Conservation (phyloP, 176 grass and related monocot species). For the Zoysia japonica region DNA sequence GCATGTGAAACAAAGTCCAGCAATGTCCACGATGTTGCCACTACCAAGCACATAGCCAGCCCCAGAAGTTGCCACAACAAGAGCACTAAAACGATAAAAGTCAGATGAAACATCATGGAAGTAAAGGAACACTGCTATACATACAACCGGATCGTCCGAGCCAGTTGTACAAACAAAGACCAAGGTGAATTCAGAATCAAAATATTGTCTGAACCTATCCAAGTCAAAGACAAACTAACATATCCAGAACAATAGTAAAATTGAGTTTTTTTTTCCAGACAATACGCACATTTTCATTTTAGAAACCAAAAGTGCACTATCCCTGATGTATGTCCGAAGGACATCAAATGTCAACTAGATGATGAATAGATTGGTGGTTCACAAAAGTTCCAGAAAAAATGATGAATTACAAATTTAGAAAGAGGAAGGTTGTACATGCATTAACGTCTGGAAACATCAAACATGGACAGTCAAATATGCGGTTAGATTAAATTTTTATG, state of each 20-base stretch:
- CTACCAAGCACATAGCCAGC: slow-evolving; percentile 94
- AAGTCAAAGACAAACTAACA: background rate
- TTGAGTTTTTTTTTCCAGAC: slow-evolving; percentile 6
- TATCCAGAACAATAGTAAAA: background rate
- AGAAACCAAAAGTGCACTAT: background rate
- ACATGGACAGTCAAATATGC: background rate
- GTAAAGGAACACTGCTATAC: background rate
- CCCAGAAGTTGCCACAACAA: slow-evolving; percentile 97
- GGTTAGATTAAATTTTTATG: background rate
- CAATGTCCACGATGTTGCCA: slow-evolving; percentile 66
- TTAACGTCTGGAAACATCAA: background rate
- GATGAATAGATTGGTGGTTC: background rate
- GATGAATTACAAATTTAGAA: background rate
- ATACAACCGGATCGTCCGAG: no score
- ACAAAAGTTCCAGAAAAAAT: background rate
- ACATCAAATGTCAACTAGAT: background rate
- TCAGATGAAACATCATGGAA: background rate
- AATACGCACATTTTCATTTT: background rate
- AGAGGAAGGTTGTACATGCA: background rate
- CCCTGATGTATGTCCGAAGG: background rate
- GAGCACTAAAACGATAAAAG: slow-evolving; percentile 58
- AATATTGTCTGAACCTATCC: slow-evolving; percentile 11
- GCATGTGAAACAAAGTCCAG: slow-evolving; percentile 87
- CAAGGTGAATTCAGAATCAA: slow-evolving; percentile 29
- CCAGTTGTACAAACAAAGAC: background rate